phyloP scores from a whole-genome alignment of 164 flowering plant genomes.

The Nymphaea colorata region DNA sequence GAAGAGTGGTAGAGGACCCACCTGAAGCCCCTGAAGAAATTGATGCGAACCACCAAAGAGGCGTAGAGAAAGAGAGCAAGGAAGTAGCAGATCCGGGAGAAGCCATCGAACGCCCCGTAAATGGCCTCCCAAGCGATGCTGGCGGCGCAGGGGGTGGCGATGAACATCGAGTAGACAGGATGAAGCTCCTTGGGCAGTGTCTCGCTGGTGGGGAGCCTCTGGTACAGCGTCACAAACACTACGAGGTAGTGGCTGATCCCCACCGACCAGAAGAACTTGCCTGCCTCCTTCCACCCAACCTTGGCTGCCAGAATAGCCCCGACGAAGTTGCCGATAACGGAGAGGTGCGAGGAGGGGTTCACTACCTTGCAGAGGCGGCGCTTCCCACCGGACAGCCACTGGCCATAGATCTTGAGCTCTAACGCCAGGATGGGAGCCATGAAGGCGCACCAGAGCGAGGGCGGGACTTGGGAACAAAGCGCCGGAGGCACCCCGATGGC shows the following conservation, averaged over 20 bases:
- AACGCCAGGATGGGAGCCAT: conserved; percentile 66
- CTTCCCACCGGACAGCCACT: conserved; percentile 95
- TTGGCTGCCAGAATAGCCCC: conserved; percentile 80
- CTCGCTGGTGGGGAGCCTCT: conserved; percentile 83
- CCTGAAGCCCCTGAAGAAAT: conserved; percentile 90
- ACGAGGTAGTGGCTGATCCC: conserved; percentile 93
- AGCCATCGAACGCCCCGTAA: conserved; percentile 68
- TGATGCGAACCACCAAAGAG: conserved; percentile 70
- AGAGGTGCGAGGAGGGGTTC: conserved; percentile 84
- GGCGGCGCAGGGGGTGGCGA: conserved; percentile 91
- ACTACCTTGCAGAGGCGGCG: conserved; percentile 79
- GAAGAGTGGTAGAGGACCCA: conserved; percentile 3
- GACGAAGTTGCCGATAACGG: conserved; percentile 91
- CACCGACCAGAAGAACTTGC: conserved; percentile 89
- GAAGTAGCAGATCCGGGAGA: conserved; percentile 78
- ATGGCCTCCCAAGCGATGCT: conserved; percentile 83
- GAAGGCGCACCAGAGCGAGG: conserved; percentile 67
- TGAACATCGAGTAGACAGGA: conserved; percentile 96
- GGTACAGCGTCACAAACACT: conserved; percentile 84
- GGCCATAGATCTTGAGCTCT: conserved; percentile 90
- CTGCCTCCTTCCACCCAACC: conserved; percentile 85
- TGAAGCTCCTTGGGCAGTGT: conserved; percentile 91
- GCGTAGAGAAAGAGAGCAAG: conserved; percentile 75
- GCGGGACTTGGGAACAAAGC: conserved; percentile 24
- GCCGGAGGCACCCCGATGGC: conserved; percentile 60